Evolutionary conservation across 805 yeast species (phyloP), one percentile per base, ranked within the genome.

Genomic region (Cyberlindnera mrakii): DNA sequence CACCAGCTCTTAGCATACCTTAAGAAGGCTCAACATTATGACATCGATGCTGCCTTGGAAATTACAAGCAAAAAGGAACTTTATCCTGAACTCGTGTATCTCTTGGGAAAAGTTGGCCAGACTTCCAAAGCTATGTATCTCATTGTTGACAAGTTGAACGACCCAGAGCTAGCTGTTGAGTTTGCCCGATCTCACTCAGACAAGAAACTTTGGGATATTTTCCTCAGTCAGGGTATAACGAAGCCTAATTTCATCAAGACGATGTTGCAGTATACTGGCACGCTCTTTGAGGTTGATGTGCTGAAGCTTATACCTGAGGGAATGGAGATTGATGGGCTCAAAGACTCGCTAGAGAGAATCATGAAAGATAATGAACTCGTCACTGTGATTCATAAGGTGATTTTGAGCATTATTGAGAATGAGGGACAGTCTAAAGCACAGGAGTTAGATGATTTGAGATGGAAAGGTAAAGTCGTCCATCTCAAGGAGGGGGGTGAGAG

Each of bases 51-150:
- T 29, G 96, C 96, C 0, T 76, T 90, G n/a, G 61, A 65, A 13
- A 59, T 82, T 1, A 86, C 95, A 54, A 79, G 80, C 46, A 45
- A 58, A 10, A 65, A 71, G 18, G 70, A 71, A 1, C 71, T 74
- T 33, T 72, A 71, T 33, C 78, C 82, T 33, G 98, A 91, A 55
- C 68, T 89, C 33, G 95, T 93, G 0, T 89, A 78, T 55, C 63
- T 93, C 27, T 71, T 87, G 47, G 95, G 96, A 5, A 78, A 79
- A 53, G 80, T 85, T 20, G 98, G 99, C 1, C 85, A 85, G 51
- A 78, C 81, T 44, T 74, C 73, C 47, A 75, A 78, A 47, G 98
- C 98, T 0, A 64, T 91, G 53, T 74, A 70, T 44, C 67, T 93
- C 35, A 88, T 93, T 14, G 79, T 89, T 33, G 83, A 85, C 49